Conservation (phyloP, 108 stramenopile species). For the Aurantiochytrium sp. region DNA sequence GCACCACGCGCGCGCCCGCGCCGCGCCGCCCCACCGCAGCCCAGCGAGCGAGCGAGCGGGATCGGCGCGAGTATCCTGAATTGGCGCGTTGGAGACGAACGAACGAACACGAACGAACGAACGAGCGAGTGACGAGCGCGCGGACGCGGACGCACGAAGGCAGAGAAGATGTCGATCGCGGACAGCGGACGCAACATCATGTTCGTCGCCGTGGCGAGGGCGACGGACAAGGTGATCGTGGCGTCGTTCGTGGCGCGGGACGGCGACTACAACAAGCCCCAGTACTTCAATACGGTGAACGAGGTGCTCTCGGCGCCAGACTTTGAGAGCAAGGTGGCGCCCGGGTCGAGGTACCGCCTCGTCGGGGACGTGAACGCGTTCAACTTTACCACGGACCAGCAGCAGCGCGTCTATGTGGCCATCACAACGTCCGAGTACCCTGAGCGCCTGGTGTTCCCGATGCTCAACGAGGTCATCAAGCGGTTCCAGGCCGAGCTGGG, state of each 20-base stretch:
- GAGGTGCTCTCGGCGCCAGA: conserved; percentile 27
- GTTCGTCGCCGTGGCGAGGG: conserved; percentile 5
- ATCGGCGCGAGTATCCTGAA: no score
- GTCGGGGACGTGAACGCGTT: conserved; percentile 26
- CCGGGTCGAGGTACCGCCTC: conserved; percentile 21
- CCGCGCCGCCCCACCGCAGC: no score
- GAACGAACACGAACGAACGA: no score
- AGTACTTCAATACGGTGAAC: conserved; percentile 5
- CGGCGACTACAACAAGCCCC: conserved; percentile 3
- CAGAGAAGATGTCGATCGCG: neutral
- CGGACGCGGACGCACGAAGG: no score
- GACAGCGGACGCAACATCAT: neutral
- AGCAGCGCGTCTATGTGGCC: conserved; percentile 10
- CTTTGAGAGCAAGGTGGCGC: conserved; percentile 21
- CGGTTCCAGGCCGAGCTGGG: neutral
- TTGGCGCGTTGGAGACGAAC: no score
- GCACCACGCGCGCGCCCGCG: no score
- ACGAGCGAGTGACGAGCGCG: no score
- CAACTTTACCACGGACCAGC: conserved; percentile 30
- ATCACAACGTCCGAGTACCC: conserved; percentile 4
- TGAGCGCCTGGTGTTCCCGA: conserved; percentile 15
- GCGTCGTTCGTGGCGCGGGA: conserved; percentile 16
- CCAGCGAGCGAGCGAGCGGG: no score
- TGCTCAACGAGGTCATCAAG: conserved; percentile 25
- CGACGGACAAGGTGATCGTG: conserved; percentile 1